A percentile compares a stretch with the other conserved stretches of the same genome.
Evolutionary conservation across 176 grass and related monocot species (phyloP).

Genomic region (Thalia dealbata): DNA sequence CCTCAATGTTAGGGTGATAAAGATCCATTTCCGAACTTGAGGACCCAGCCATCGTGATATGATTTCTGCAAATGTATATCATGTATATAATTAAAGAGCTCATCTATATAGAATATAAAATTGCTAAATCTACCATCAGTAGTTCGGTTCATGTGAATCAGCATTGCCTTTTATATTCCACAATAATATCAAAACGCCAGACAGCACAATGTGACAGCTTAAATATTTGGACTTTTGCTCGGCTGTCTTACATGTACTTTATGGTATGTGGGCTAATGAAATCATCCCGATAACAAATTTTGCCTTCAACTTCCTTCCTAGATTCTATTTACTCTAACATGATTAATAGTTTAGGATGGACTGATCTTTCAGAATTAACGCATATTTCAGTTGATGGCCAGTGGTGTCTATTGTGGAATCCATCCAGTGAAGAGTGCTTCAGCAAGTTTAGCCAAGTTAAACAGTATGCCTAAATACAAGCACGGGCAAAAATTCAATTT

Average conservation of each 20-base stretch:
- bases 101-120: not conserved
- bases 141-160: not conserved
- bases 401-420: not conserved
- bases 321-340: not conserved
- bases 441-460: too few species aligned
- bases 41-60: conserved; percentile 12
- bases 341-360: not conserved
- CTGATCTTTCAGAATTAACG: not conserved
- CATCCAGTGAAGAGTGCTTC: too few species aligned
- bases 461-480: too few species aligned
- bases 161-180: too few species aligned
- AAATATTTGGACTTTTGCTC: too few species aligned
- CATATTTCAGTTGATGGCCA: not conserved
- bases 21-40: conserved; percentile 54
- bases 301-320: not conserved
- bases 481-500: too few species aligned
- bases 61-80: not conserved
- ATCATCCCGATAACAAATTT: not conserved
- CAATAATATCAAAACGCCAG: not conserved
- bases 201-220: not conserved
- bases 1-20: conserved; percentile 74
- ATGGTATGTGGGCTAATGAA: not conserved
- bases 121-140: not conserved
- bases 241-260: not conserved
- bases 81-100: not conserved